These are phyloP conservation scores for Tillandsia leiboldiana DNA, from an alignment of 176 grass and related monocot species.

Conservation along the genomic window DNA sequence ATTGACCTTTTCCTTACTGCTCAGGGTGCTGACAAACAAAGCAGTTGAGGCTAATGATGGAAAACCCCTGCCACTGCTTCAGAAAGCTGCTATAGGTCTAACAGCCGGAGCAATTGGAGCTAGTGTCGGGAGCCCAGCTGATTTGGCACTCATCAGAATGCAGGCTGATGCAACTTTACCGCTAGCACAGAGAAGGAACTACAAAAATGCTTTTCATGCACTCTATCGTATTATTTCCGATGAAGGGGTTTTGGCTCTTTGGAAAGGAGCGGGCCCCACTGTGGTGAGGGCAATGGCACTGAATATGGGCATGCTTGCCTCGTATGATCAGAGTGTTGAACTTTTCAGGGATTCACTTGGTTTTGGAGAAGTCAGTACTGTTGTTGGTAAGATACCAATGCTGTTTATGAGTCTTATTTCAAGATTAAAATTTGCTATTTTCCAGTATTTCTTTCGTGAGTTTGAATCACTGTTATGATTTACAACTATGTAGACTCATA, in stretches of 20 bases:
- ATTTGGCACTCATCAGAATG: constrained; percentile 89
- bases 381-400: constrained; percentile 47
- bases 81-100: constrained; percentile 81
- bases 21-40: constrained; percentile 91
- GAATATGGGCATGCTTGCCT: constrained; percentile 97
- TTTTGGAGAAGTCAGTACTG: constrained; percentile 67
- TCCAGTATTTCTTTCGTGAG: too few species aligned
- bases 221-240: constrained; percentile 67
- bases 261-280: constrained; percentile 90
- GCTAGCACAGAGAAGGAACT: constrained; percentile 54
- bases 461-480: too few species aligned
- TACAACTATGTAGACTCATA: not conserved
- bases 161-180: constrained; percentile 91
- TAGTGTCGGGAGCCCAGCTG: constrained; percentile 69
- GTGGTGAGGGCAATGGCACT: constrained; percentile 85
- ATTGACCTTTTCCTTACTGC: not conserved
- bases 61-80: constrained; percentile 67
- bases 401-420: not conserved
- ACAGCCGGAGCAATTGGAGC: constrained; percentile 88
- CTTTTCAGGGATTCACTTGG: constrained; percentile 72
- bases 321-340: constrained; percentile 87
- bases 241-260: constrained; percentile 87
- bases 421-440: not conserved
- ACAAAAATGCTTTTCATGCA: constrained; percentile 87
- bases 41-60: constrained; percentile 89